Evolutionary conservation across 805 yeast genomes (phyloP).

Genomic region (Lipomyces sp.): DNA sequence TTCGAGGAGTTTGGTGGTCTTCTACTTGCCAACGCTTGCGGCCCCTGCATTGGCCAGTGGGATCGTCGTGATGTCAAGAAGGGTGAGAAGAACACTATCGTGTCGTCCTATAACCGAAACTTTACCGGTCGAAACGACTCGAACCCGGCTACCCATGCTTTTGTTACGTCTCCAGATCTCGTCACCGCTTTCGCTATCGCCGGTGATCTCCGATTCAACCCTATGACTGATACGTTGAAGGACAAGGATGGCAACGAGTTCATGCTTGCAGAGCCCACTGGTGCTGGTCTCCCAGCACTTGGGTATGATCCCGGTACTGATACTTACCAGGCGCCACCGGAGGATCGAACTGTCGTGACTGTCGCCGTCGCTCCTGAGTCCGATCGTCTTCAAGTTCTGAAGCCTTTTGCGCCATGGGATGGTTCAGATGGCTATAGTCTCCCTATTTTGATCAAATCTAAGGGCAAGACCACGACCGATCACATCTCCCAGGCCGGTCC

Average conservation of each 20-base stretch:
- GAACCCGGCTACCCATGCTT: constrained; percentile 95
- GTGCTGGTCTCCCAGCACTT: constrained; percentile 70
- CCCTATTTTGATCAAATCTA: constrained; percentile 82
- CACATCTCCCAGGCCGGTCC: constrained; percentile 99
- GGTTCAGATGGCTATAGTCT: constrained; percentile 76
- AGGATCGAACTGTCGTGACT: constrained; percentile 62
- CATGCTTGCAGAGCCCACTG: constrained; percentile 74
- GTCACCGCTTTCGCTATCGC: constrained; percentile 97
- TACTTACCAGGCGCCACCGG: constrained; percentile 67
- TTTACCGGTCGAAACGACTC: constrained; percentile 98
- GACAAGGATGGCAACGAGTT: constrained; percentile 71
- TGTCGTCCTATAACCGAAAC: constrained; percentile 97
- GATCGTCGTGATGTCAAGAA: constrained; percentile 73
- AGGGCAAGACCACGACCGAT: constrained; percentile 98
- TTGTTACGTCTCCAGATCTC: constrained; percentile 97
- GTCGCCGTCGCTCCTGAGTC: constrained; percentile 84
- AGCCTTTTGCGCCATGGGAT: constrained; percentile 85
- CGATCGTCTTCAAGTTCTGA: constrained; percentile 87
- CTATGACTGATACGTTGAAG: constrained; percentile 80
- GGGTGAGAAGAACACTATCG: constrained; percentile 75
- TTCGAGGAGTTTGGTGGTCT: constrained; percentile 88
- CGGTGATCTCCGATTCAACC: constrained; percentile 91
- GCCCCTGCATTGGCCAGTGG: constrained; percentile 99
- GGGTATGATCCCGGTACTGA: constrained; percentile 62
- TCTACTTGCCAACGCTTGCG: constrained; percentile 97